Evolutionary conservation across 768 basidiomycete genomes (phyloP), one percentile per base, ranked within the genome.

Genomic region (Tylopilus felleus): DNA sequence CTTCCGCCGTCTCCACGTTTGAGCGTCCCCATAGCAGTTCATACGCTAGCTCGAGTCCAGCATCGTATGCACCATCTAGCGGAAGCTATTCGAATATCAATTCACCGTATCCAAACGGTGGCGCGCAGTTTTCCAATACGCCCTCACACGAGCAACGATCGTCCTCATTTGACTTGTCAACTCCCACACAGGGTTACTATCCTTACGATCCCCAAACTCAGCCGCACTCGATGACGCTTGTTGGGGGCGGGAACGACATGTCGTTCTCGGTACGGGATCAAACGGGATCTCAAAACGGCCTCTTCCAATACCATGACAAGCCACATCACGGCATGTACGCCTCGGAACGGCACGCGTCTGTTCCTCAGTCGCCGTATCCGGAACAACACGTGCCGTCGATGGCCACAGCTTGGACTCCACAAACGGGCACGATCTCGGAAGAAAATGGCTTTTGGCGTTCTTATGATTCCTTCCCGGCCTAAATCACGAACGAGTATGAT

Each of bases 251-350:
- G 21, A 66, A 62, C 2, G 57, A 69, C 8, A 27, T 60, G 31
- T 22, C 59, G 14, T 65, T 58, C 19, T 55, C 48, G 21, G 51
- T 68, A 43, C 59, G 56, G 25, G 61, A 63, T 3, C 58, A 43
- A 19, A 50, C 44, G 3, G 58, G 53, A 16, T 29, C 67, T n/a
- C 67, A 58, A 19, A 59, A 60, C 13, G 25, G 43, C 3, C 40
- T 64, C 17, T 70, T 59, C 25, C 56, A 36, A 23, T 68, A 60
- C 38, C 43, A 58, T 23, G 64, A 69, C 38, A 68, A 70, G 49
- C 4, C 67, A 17, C 66, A 62, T 23, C 58, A 51, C 5, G 47
- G 46, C 5, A 55, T 68, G 51, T 69, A 64, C 51, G 19, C 42
- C 17, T 51, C 68, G 10, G 68, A 69, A 25, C 68, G 58, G 43